Evolutionary conservation across 2,329 filamentous ascomycete species (phyloP).

Genomic region (Colletotrichum spinosum): DNA sequence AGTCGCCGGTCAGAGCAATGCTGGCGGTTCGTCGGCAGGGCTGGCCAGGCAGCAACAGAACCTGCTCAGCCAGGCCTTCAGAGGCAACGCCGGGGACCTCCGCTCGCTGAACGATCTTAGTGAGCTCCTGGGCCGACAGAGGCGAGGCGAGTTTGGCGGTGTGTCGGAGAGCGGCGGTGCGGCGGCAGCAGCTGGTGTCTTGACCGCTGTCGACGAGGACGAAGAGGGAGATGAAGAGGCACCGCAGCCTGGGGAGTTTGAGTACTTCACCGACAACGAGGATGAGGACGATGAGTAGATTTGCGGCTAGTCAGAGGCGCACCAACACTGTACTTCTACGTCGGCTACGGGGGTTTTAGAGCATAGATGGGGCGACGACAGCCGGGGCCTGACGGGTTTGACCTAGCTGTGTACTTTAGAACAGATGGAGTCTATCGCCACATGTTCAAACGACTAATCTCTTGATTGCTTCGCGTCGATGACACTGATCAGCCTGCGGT

Average conservation of each 20-base stretch:
- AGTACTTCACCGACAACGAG: slow-evolving; percentile 79
- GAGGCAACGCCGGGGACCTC: slow-evolving; percentile 42
- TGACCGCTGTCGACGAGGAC: slow-evolving; percentile 91
- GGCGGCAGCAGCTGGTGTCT: slow-evolving; percentile 79
- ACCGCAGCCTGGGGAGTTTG: slow-evolving; percentile 76
- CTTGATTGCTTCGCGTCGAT: too few species aligned
- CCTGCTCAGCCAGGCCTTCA: slow-evolving; percentile 43
- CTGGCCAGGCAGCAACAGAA: slow-evolving; percentile 43
- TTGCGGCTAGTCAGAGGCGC: not conserved
- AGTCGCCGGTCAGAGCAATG: slow-evolving; percentile 56
- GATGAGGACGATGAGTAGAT: slow-evolving; percentile 53
- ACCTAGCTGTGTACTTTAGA: slow-evolving; percentile 22
- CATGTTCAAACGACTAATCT: too few species aligned
- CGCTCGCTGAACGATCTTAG: slow-evolving; percentile 55
- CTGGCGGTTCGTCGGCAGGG: slow-evolving; percentile 48
- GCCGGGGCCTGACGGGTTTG: slow-evolving; percentile 11
- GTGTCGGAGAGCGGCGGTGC: slow-evolving; percentile 69
- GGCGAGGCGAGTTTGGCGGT: slow-evolving; percentile 39
- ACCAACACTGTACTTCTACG: slow-evolving; percentile 14
- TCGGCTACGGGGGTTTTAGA: slow-evolving; percentile 18
- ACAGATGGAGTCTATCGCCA: too few species aligned
- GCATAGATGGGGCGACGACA: slow-evolving; percentile 26
- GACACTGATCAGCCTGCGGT: too few species aligned
- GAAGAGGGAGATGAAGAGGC: slow-evolving; percentile 80
- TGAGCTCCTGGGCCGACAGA: slow-evolving; percentile 52